Conservation (phyloP, 108 stramenopile genomes). For the Nitzschia sp. region DNA sequence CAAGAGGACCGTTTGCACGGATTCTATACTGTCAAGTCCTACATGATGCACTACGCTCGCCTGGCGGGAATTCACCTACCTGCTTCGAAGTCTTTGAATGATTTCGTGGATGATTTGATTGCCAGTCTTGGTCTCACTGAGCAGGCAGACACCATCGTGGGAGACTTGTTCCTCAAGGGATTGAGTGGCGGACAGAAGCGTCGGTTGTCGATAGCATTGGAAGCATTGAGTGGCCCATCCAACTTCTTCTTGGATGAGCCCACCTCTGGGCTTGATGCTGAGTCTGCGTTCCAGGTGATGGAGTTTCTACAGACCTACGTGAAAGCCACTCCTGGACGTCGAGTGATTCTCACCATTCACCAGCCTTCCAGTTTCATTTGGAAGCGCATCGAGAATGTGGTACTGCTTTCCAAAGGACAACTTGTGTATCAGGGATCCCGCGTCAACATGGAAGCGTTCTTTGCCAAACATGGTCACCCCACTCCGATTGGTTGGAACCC, state of each 20-base stretch:
- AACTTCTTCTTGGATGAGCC: slow-evolving; percentile 49
- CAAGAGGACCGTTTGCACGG: slow-evolving; percentile 54
- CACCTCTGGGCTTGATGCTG: slow-evolving; percentile 31
- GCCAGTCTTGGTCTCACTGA: slow-evolving; percentile 49
- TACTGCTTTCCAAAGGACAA: slow-evolving; percentile 50
- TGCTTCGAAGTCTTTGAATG: slow-evolving; percentile 24
- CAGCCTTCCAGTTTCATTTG: slow-evolving; percentile 55
- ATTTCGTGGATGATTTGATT: slow-evolving; percentile 34
- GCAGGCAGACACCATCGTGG: slow-evolving; percentile 58
- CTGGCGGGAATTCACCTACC: slow-evolving; percentile 17
- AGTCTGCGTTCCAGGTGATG: slow-evolving; percentile 57
- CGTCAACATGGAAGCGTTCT: slow-evolving; percentile 55
- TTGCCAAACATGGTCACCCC: slow-evolving; percentile 38
- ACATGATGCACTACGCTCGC: slow-evolving; percentile 55
- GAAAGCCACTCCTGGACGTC: slow-evolving; percentile 32
- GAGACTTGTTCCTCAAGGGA: slow-evolving; percentile 66
- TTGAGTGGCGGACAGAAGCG: slow-evolving; percentile 75
- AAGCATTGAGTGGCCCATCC: slow-evolving; percentile 45
- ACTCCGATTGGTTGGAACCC: slow-evolving; percentile 54
- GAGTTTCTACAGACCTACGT: slow-evolving; percentile 54
- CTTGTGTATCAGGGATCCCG: slow-evolving; percentile 55
- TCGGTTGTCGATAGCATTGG: slow-evolving; percentile 73
- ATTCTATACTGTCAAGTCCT: slow-evolving; percentile 55
- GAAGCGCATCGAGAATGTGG: slow-evolving; percentile 56
- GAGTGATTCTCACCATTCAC: slow-evolving; percentile 59